Conservation (phyloP, 176 grass and related monocot species). For the Alloteropsis semialata region DNA sequence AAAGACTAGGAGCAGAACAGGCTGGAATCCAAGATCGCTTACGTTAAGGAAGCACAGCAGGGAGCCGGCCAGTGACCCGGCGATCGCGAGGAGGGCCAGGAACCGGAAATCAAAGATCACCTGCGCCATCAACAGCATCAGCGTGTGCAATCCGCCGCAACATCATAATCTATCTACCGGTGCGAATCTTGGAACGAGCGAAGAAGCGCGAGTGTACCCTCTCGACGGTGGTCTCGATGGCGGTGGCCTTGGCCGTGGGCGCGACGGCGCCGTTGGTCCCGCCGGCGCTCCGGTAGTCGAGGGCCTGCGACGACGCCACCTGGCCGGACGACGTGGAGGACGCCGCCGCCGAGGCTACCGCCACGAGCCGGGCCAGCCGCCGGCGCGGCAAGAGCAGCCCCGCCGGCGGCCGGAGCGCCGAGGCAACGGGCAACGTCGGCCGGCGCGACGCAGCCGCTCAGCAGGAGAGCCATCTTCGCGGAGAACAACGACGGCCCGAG, state of each 20-base stretch:
- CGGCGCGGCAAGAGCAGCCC: not conserved
- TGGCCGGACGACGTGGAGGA: not conserved
- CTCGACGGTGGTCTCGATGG: slow-evolving; percentile 61
- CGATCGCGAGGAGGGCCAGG: slow-evolving; percentile 81
- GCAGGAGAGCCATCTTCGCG: slow-evolving; percentile 18
- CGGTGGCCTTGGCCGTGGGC: not conserved
- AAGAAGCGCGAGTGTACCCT: slow-evolving; percentile 13
- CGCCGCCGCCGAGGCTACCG: not conserved
- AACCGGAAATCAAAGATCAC: slow-evolving; percentile 97
- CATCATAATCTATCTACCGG: not conserved
- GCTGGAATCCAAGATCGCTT: slow-evolving; percentile 4
- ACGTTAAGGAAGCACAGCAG: slow-evolving; percentile 91
- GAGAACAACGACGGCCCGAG: not conserved
- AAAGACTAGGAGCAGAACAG: not conserved
- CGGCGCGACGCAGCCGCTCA: slow-evolving; percentile 21
- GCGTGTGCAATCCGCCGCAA: not conserved
- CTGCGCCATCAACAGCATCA: slow-evolving; percentile 25
- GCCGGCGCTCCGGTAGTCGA: not conserved
- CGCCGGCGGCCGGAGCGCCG: not conserved
- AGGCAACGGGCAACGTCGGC: no score
- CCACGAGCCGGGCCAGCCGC: not conserved
- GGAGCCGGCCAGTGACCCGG: slow-evolving; percentile 80
- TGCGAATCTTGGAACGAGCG: not conserved
- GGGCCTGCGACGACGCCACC: not conserved
- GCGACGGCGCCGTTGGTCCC: not conserved